Percentiles rank a stretch among this genome's conserved stretches.
Evolutionary conservation across 2,329 filamentous ascomycete species (phyloP).

Genomic region (Penicillium digitatum): DNA sequence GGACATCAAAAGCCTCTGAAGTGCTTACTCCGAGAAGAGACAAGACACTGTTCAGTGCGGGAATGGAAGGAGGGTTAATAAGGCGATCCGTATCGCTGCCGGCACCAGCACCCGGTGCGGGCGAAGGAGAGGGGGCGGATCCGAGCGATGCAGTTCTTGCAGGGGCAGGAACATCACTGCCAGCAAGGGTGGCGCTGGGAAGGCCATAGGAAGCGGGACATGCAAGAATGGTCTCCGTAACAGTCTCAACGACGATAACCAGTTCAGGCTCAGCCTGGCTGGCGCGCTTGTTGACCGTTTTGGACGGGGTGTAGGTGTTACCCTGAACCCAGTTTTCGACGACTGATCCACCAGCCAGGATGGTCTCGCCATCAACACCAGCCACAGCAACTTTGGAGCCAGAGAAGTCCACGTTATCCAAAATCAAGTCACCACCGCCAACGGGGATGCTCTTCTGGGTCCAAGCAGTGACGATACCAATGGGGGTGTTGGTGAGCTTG

Average conservation of each 20-base stretch:
- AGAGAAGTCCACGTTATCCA: constrained; percentile 86
- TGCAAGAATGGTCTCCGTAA: constrained; percentile 26
- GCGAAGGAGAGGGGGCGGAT: constrained; percentile 5
- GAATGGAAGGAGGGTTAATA: background rate
- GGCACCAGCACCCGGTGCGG: background rate
- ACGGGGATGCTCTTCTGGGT: constrained; percentile 56
- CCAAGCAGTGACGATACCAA: constrained; percentile 75
- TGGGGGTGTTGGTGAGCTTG: constrained; percentile 67
- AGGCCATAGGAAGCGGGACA: constrained; percentile 16
- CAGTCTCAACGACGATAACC: constrained; percentile 24
- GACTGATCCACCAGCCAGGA: constrained; percentile 67
- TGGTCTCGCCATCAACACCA: constrained; percentile 50
- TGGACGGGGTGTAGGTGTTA: constrained; percentile 57
- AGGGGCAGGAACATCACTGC: constrained; percentile 3
- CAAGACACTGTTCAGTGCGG: constrained; percentile 10
- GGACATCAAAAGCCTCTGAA: constrained; percentile 1
- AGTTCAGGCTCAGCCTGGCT: constrained; percentile 19
- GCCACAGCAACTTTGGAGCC: constrained; percentile 66
- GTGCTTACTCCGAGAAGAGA: constrained; percentile 7
- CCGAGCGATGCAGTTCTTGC: background rate
- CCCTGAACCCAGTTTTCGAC: constrained; percentile 77
- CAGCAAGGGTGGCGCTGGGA: constrained; percentile 3
- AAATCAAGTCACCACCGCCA: constrained; percentile 75
- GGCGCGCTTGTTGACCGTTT: constrained; percentile 26
- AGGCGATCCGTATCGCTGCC: constrained; percentile 5